A percentile compares a stretch with the other conserved stretches of the same genome.
phyloP scores from a whole-genome alignment of 768 basidiomycete genomes.

The Podaxis sp. region DNA sequence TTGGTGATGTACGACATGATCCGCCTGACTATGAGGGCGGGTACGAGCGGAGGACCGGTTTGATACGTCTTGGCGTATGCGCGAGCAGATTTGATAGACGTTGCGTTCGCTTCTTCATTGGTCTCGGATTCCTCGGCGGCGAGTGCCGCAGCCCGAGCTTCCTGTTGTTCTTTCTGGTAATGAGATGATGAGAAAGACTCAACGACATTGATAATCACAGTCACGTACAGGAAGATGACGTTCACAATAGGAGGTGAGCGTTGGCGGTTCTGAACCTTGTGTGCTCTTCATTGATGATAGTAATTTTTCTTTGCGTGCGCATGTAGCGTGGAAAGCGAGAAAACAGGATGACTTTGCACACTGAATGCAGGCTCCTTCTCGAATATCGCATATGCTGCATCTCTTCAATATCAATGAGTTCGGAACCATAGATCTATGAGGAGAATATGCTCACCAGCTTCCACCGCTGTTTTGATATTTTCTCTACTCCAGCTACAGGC shows the following conservation, averaged over 20 bases:
- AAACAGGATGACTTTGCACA: constrained; percentile 90
- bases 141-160: constrained; percentile 51
- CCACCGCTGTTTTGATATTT: constrained; percentile 88
- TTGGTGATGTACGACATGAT: constrained; percentile 72
- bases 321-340: constrained; percentile 91
- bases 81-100: constrained; percentile 72
- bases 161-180: constrained; percentile 57
- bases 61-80: constrained; percentile 92
- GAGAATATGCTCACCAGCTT: constrained; percentile 63
- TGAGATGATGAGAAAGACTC: background rate
- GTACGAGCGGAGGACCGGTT: constrained; percentile 90
- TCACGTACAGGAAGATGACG: constrained; percentile 80
- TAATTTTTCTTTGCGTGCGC: constrained; percentile 82
- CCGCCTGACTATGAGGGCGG: constrained; percentile 75
- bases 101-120: constrained; percentile 33
- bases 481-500: constrained; percentile 86
- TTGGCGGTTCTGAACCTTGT: constrained; percentile 67
- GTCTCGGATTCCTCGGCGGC: constrained; percentile 45
- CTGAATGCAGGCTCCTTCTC: constrained; percentile 88
- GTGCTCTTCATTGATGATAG: constrained; percentile 84
- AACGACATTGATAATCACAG: background rate
- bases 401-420: constrained; percentile 25
- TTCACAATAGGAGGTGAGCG: constrained; percentile 81
- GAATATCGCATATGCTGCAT: constrained; percentile 42
- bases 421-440: background rate